Base-by-base conservation (phyloP, 228 moss, liverwort and hornwort genomes). In the Sphagnum magellanicum region DNA sequence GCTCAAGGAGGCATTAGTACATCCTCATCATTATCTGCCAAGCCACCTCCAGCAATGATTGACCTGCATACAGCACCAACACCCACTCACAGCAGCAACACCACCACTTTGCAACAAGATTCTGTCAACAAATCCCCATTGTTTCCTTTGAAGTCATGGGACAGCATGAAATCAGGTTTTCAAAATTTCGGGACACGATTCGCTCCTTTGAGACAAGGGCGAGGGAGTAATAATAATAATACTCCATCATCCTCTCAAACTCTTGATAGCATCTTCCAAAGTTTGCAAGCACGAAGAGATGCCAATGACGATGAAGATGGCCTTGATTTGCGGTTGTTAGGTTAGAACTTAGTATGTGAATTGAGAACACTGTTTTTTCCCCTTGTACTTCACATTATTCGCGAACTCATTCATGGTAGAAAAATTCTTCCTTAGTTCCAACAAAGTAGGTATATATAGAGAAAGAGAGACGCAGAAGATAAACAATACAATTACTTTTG, bases 221-320 rank as follows among this genome's bases (percentile, higher is more conserved):
- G 80, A 77, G 87, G 83, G 9, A 66, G 71, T 17, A 10, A 64
- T 16, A 73, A 75, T 53, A 14, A 73, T 59, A 1, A 32, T 32
- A 87, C 83, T 70, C 82, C 98, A 61, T 83, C 90, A 12, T 84
- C 91, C 47, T 77, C 91, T 63, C 92, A 98, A 64, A 83, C 90
- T 47, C 73, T 98, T 48, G 98, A 98, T 50, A 91, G 83, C 72
- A 98, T 94, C 74, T 93, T 98, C 51, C 92, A 92, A 82, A 89
- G 94, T 51, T 84, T 98, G 48, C 79, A 80, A 73, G 74, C 91
- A 14, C 91, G 86, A 67, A 83, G 73, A 61, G 89, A 86, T 55
- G 63, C 74, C 4, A 69, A 71, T 62, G 89, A 89, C 63, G 92
- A 92, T 67, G 95, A 96, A 10, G 95, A 86, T 49, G 86, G 70